phyloP scores from a whole-genome alignment of 2,329 filamentous ascomycete species.

The Lojkania enalia region DNA sequence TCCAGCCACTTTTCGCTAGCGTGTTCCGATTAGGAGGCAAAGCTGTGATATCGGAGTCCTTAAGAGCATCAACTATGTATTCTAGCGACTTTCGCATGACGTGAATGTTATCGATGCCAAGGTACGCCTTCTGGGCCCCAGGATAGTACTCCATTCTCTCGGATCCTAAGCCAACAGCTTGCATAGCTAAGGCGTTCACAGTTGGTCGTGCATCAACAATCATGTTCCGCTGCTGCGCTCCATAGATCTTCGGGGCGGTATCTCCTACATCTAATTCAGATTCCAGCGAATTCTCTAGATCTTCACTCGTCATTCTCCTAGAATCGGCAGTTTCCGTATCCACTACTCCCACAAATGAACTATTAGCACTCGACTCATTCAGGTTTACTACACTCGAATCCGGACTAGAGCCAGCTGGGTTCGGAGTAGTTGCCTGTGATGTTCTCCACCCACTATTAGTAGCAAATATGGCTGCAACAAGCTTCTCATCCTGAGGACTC shows the following conservation, averaged over 20 bases:
- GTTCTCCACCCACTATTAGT: constrained; percentile 54
- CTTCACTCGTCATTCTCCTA: constrained; percentile 26
- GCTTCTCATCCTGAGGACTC: constrained; percentile 92
- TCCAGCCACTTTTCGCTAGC: constrained; percentile 82
- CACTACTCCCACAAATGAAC: constrained; percentile 38
- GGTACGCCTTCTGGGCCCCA: constrained; percentile 85
- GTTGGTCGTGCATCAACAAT: constrained; percentile 95
- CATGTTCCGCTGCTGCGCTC: constrained; percentile 88
- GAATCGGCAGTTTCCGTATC: constrained; percentile 25
- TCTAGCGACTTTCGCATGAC: constrained; percentile 92
- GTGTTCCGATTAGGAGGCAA: constrained; percentile 80
- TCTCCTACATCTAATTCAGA: constrained; percentile 32
- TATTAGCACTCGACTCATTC: constrained; percentile 36
- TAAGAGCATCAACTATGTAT: constrained; percentile 85
- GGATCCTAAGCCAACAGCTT: constrained; percentile 87
- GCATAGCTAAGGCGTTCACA: constrained; percentile 93
- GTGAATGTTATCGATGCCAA: constrained; percentile 98
- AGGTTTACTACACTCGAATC: constrained; percentile 41
- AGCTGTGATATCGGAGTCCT: constrained; percentile 86
- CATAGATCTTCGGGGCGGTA: constrained; percentile 63
- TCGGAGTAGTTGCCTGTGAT: constrained; percentile 28
- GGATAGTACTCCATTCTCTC: constrained; percentile 99
- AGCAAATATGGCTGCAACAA: constrained; percentile 89
- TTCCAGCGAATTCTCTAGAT: constrained; percentile 41
- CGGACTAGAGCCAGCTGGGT: constrained; percentile 29